A percentile compares a stretch with the other conserved stretches of the same genome.
phyloP scores from a whole-genome alignment of 306 rosid species.

The Arachis stenosperma region DNA sequence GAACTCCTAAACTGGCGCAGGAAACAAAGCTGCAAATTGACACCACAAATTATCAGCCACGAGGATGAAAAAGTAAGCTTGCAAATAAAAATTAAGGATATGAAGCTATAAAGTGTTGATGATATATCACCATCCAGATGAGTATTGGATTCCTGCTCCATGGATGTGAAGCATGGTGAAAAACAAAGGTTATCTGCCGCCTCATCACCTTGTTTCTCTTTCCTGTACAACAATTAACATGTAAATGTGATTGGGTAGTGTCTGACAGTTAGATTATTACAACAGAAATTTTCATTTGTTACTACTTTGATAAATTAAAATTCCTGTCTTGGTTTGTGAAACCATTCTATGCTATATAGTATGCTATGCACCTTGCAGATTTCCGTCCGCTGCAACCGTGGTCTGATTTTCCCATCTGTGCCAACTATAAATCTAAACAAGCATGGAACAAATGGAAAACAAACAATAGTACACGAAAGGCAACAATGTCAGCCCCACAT shows the following conservation, averaged over 20 bases:
- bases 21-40: slow-evolving; percentile 83
- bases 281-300: slow-evolving; percentile 24
- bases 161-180: slow-evolving; percentile 93
- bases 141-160: slow-evolving; percentile 93
- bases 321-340: slow-evolving; percentile 28
- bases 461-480: slow-evolving; percentile 15
- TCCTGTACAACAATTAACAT: slow-evolving; percentile 44
- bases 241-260: not conserved
- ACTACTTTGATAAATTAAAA: not conserved
- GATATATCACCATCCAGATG: slow-evolving; percentile 82
- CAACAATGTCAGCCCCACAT: slow-evolving; percentile 5
- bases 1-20: slow-evolving; percentile 88
- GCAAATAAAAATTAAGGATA: not conserved
- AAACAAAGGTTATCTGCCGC: slow-evolving; percentile 88
- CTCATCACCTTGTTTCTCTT: slow-evolving; percentile 80
- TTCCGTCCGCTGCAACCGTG: slow-evolving; percentile 51
- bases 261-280: slow-evolving; percentile 1
- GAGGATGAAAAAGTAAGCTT: not conserved
- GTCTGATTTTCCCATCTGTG: slow-evolving; percentile 88
- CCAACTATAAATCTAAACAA: slow-evolving; percentile 91
- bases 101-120: slow-evolving; percentile 7
- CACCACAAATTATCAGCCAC: slow-evolving; percentile 34
- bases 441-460: slow-evolving; percentile 31
- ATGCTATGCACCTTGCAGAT: slow-evolving; percentile 60
- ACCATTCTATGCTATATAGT: slow-evolving; percentile 23